Percentiles rank a stretch among this genome's conserved stretches.
Conservation (phyloP, 305 asterid species). For the Fraxinus dipetala region DNA sequence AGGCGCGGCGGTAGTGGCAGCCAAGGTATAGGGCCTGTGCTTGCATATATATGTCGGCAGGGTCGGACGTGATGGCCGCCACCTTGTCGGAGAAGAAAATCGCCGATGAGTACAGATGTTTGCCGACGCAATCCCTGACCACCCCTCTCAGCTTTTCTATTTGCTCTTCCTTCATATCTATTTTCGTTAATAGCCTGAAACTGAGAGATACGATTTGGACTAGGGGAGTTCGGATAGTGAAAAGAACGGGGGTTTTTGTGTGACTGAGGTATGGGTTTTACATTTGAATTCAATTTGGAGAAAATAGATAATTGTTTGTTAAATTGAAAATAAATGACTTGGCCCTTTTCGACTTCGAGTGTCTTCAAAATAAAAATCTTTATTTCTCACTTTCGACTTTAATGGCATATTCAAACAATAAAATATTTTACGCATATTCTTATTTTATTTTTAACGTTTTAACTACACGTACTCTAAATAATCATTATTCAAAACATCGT, state of each 20-base stretch:
- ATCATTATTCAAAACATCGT: no score
- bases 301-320: no score
- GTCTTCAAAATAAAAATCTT: no score
- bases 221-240: neutral
- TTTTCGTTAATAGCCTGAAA: neutral
- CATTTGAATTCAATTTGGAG: no score
- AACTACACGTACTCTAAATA: no score
- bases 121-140: conserved; percentile 94
- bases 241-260: conserved; percentile 6
- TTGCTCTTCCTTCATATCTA: conserved; percentile 75
- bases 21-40: conserved; percentile 98
- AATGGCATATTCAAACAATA: no score
- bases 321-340: no score
- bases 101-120: conserved; percentile 93
- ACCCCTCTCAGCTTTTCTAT: conserved; percentile 88
- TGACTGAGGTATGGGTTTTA: no score
- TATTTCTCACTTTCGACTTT: no score
- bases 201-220: neutral
- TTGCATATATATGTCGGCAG: conserved; percentile 97
- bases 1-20: conserved; percentile 91
- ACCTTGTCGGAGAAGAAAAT: conserved; percentile 96
- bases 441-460: no score
- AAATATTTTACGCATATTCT: no score
- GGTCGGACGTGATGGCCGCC: conserved; percentile 92
- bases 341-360: no score